Base-by-base conservation (phyloP, 1,139 yeast species). In the Hansenula lynferdii region DNA sequence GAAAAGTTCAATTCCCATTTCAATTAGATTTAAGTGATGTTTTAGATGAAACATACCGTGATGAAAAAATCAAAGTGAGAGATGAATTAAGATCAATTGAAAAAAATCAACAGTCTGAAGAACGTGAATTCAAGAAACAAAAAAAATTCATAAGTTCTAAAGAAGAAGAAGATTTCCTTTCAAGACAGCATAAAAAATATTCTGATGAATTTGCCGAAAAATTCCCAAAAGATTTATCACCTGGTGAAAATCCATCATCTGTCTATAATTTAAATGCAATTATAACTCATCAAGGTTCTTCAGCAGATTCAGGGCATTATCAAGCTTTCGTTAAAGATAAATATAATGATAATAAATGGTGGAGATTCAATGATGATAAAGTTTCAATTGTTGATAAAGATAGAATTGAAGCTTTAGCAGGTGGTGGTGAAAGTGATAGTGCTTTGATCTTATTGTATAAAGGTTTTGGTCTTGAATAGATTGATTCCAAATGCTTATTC, bases 391-490 rank as follows among this genome's bases (percentile, higher is more conserved):
- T 90, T 14, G 75, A 72, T 43, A 85, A 78, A 56, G 94, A 87
- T 39, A 86, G 77, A 57, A 78, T 92, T 45, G 96, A 87, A 58
- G 65, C 75, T 40, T 72, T 94, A 48, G 85, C 97, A 8, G 99
- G 98, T 34, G 99, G 99, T 38, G 97, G 98, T 44, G 98, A 94
- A 65, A 81, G 95, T 52, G 98, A 92, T 62, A 80, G 95, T 54
- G 98, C 98, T 2, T 75, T 92, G 62, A 81, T 94, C 45, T 72
- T 90, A 49, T 64, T 92, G 39, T 92, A 92, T 69, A 83, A 82
- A 57, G 95, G 87, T 5, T 75, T 80, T 51, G 95, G 92, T 27
- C 47, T 59, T 33, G 65, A 52, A 41, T 38, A 38, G 28, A 10
- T 30, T 23, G 32, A 22, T n/a, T n/a, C n/a, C n/a, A n/a, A n/a